Conservation (phyloP, 2,329 filamentous ascomycete species). For the Aspergillus bombycis region DNA sequence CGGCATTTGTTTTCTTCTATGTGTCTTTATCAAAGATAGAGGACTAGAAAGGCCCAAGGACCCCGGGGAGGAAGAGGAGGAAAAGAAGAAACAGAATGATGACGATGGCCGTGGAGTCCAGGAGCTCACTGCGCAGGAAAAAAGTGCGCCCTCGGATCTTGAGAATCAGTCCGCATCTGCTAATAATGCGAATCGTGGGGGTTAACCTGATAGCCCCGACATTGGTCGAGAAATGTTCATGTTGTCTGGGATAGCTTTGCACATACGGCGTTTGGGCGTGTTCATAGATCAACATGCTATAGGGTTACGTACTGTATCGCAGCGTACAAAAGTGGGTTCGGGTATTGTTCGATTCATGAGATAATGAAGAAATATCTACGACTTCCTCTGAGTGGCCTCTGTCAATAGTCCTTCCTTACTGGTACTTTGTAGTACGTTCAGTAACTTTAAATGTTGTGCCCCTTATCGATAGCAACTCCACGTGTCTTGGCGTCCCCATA, state of each 20-base stretch:
- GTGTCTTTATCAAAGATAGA: slow-evolving; percentile 55
- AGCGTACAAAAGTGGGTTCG: background rate
- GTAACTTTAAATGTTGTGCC: background rate
- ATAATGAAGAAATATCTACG: background rate
- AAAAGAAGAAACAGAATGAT: slow-evolving; percentile 33
- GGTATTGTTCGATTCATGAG: background rate
- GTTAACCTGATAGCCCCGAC: background rate
- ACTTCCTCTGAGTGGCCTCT: no score
- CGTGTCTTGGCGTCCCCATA: slow-evolving; percentile 4
- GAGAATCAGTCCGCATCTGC: background rate
- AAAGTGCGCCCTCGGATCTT: background rate
- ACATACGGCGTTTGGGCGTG: background rate
- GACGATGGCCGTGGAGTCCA: slow-evolving; percentile 25
- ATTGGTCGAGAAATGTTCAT: background rate
- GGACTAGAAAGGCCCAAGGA: slow-evolving; percentile 48
- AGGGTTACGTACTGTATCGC: background rate
- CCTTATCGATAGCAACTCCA: slow-evolving; percentile 7
- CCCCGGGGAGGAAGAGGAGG: slow-evolving; percentile 28
- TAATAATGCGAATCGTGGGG: background rate
- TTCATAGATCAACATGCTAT: background rate
- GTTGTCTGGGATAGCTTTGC: background rate
- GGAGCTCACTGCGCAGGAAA: background rate
- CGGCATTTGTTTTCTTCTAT: slow-evolving; percentile 54
- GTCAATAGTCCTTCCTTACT: no score
- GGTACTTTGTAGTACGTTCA: no score